A percentile compares a stretch with the other conserved stretches of the same genome.
Evolutionary conservation across 306 rosid species (phyloP).

Genomic region (Ziziphus jujuba): DNA sequence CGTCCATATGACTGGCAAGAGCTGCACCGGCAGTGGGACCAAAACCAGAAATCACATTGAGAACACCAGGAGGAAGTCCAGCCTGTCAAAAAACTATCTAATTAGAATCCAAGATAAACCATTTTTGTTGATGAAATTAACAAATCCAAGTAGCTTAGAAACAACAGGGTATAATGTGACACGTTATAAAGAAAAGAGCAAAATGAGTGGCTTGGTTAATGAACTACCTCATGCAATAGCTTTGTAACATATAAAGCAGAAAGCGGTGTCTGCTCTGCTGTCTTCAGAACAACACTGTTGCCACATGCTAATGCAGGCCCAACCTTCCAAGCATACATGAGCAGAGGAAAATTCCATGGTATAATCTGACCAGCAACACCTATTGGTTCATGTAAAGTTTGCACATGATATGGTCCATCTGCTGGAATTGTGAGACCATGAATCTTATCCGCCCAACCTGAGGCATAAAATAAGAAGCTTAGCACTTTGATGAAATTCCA

Average conservation of each 20-base stretch:
- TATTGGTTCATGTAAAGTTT: constrained; percentile 90
- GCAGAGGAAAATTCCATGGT: constrained; percentile 97
- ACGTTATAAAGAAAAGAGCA: not conserved
- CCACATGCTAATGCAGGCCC: constrained; percentile 94
- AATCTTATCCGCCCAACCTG: constrained; percentile 97
- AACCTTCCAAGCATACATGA: constrained; percentile 91
- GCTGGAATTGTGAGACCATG: constrained; percentile 89
- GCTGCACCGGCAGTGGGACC: constrained; percentile 98
- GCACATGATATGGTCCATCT: constrained; percentile 72
- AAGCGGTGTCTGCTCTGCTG: constrained; percentile 96
- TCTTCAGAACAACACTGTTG: constrained; percentile 75
- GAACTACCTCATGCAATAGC: constrained; percentile 71
- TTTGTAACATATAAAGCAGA: constrained; percentile 68
- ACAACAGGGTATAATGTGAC: not conserved
- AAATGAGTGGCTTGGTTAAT: constrained; percentile 1
- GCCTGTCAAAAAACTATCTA: constrained; percentile 51
- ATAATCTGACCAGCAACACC: constrained; percentile 96
- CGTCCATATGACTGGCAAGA: constrained; percentile 90
- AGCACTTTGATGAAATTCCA: not conserved
- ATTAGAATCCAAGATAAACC: not conserved
- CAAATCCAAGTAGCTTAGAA: constrained; percentile 1
- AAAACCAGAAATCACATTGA: constrained; percentile 80
- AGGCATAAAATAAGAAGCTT: not conserved
- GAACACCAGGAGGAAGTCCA: constrained; percentile 87
- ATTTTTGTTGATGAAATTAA: not conserved